phyloP scores from a whole-genome alignment of 331 rosid species.

The Malus hybrid region DNA sequence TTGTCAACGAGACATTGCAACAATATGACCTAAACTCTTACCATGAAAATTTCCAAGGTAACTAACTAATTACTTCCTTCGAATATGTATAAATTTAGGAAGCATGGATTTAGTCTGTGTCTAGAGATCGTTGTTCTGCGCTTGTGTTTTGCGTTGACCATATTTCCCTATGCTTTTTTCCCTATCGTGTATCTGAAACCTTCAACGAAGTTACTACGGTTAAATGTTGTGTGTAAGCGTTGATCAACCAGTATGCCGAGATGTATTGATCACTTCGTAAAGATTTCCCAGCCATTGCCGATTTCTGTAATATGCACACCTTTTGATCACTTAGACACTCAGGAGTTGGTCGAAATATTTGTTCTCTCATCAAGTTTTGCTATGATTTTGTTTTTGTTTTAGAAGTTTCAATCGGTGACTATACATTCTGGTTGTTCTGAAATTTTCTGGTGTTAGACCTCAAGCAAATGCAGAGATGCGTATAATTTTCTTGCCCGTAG shows the following conservation, averaged over 20 bases:
- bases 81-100: not conserved
- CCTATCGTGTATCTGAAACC: too few relatives aligned
- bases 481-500: not conserved
- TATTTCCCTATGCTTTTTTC: too few relatives aligned
- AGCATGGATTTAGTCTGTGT: conserved; percentile 11
- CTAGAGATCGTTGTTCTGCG: conserved; percentile 26
- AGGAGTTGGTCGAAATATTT: too few relatives aligned
- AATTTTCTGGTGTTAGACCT: not conserved
- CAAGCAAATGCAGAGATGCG: not conserved
- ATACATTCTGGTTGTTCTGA: not conserved
- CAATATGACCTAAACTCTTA: conserved; percentile 36
- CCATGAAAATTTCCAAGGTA: conserved; percentile 69
- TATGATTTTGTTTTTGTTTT: too few relatives aligned
- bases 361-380: too few relatives aligned
- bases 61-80: not conserved
- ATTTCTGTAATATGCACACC: too few relatives aligned
- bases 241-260: too few relatives aligned
- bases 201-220: too few relatives aligned
- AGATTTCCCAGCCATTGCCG: too few relatives aligned
- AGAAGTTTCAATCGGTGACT: not conserved
- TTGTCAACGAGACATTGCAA: conserved; percentile 43
- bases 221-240: too few relatives aligned
- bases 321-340: too few relatives aligned
- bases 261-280: too few relatives aligned
- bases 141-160: not conserved